Evolutionary conservation across 805 yeast genomes (phyloP), one percentile per base, ranked within the genome.

Genomic region (Nakazawaea anatomiae): DNA sequence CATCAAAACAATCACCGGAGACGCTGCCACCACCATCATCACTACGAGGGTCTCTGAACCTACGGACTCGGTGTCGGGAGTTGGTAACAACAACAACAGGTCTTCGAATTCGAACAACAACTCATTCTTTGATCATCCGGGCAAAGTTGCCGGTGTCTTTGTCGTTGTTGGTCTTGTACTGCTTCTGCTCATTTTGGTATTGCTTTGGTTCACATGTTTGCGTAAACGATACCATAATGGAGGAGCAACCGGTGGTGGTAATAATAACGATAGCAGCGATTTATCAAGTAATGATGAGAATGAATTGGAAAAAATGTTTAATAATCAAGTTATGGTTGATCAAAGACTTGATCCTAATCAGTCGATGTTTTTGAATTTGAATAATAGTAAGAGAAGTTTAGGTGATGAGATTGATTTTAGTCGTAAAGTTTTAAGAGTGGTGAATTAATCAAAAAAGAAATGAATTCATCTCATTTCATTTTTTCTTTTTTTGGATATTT

Each of bases 141-240:
- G 92, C 0, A 86, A 85, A 61, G 94, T 89, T 1, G 95, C 91
- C 0, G 96, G 95, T 3, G 86, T 89, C 0, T 89, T 89, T 66
- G 80, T 86, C 2, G 90, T 79, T 0, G 94, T 89, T 14, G 96
- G 91, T 1, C 58, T 89, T 1, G 82, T 83, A 1, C 77, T 68
- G 0, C 58, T 79, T 0, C 73, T 73, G 1, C 45, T 82, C 0
- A 46, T 84, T 0, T 54, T 84, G 54, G 53, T 75, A 59, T 69
- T 77, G 68, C 64, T 75, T 38, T 54, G 71, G 36, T 57, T 70
- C 55, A 34, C 60, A 55, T 54, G 44, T 54, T 25, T 50, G 12
- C 7, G 42, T n/a, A 45, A 39, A 10, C 58, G 62, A 47, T 62
- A 59, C 6, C 59, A 57, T 46, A 58, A 18, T 18, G 25, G 25